Percentiles rank a stretch among this genome's conserved stretches.
Conservation (phyloP, 441 rosid genomes). For the Biscutella laevigata region DNA sequence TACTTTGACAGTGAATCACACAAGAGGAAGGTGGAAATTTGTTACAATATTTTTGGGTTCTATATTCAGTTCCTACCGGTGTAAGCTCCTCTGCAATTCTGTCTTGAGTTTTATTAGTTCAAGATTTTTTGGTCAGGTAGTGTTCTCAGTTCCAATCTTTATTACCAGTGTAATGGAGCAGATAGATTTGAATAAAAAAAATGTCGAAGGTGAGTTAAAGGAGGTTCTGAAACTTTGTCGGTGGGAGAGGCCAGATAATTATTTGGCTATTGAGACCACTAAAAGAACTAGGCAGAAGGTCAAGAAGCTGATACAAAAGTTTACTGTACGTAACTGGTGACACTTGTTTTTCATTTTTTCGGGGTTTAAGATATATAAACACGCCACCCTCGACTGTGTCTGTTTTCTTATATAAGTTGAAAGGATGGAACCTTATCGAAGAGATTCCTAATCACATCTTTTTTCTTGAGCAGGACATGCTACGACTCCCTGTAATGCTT, state of each 20-base stretch:
- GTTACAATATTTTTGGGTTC: constrained; percentile 85
- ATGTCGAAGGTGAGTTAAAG: constrained; percentile 53
- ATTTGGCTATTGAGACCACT: constrained; percentile 45
- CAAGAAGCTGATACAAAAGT: constrained; percentile 67
- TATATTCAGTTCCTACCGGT: constrained; percentile 77
- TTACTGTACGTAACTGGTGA: constrained; percentile 45
- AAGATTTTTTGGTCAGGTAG: constrained; percentile 11
- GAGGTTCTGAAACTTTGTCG: constrained; percentile 62
- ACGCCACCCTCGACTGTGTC: not conserved
- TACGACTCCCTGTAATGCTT: constrained; percentile 70
- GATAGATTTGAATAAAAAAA: constrained; percentile 45
- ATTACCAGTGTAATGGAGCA: constrained; percentile 58
- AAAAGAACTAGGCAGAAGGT: constrained; percentile 72
- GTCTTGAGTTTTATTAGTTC: not conserved
- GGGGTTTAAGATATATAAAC: not conserved
- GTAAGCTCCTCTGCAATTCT: constrained; percentile 38
- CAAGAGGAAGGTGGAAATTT: constrained; percentile 48
- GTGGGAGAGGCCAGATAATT: constrained; percentile 70
- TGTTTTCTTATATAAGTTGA: not conserved
- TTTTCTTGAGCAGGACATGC: constrained; percentile 45
- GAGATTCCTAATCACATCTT: constrained; percentile 2
- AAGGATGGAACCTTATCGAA: not conserved
- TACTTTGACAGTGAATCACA: constrained; percentile 46
- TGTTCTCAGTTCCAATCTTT: constrained; percentile 20
- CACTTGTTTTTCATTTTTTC: constrained; percentile 8